A percentile compares a stretch with the other conserved stretches of the same genome.
Conservation (phyloP, 441 rosid species). For the Erodium chrysanthum region DNA sequence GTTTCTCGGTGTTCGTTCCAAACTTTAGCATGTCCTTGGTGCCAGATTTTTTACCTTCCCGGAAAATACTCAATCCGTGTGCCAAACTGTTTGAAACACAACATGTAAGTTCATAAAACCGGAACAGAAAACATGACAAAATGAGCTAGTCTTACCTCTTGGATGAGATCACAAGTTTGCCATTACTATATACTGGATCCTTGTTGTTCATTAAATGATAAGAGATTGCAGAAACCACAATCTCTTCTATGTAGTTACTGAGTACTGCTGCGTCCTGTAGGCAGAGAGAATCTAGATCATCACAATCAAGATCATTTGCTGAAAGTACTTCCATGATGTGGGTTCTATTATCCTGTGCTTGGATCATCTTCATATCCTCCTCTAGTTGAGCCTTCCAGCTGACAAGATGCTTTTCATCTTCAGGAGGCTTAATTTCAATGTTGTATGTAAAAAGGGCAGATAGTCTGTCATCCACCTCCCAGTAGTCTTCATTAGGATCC, state of each 20-base stretch:
- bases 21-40: conserved; percentile 33
- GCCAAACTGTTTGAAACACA: conserved; percentile 42
- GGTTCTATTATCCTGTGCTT: conserved; percentile 61
- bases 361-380: conserved; percentile 65
- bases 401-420: conserved; percentile 51
- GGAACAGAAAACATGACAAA: neutral
- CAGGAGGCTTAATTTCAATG: conserved; percentile 61
- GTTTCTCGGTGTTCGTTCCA: conserved; percentile 35
- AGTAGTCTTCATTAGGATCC: conserved; percentile 31
- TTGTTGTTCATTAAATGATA: conserved; percentile 62
- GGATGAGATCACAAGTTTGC: conserved; percentile 58
- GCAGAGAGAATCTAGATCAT: conserved; percentile 59
- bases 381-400: conserved; percentile 75
- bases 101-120: conserved; percentile 9
- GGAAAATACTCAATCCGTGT: conserved; percentile 64
- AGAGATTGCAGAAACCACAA: conserved; percentile 59
- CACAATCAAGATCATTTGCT: conserved; percentile 66
- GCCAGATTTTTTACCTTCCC: conserved; percentile 40
- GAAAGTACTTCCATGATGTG: conserved; percentile 77
- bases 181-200: conserved; percentile 53
- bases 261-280: conserved; percentile 53
- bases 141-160: conserved; percentile 35
- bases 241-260: conserved; percentile 60
- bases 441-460: conserved; percentile 51
- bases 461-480: conserved; percentile 52